These are phyloP conservation scores for Colletotrichum cordylinicola DNA, from an alignment of 2,329 filamentous ascomycete species.

Conservation along the genomic window DNA sequence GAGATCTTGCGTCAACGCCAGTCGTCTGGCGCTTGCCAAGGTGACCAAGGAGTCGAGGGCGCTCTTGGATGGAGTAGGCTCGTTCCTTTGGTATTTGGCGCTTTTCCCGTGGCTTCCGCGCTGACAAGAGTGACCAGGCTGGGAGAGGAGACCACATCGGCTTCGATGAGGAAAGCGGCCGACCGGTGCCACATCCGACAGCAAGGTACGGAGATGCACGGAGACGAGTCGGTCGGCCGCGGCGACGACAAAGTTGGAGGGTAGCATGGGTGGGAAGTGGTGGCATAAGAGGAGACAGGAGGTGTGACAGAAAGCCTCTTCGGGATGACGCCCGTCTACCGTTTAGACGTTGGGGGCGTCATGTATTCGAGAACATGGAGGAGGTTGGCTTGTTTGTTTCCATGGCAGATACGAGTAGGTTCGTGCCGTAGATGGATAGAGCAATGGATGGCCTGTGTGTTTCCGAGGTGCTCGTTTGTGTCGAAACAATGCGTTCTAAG, in stretches of 20 bases:
- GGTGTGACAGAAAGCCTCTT: neutral
- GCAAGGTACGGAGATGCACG: neutral
- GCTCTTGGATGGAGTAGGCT: neutral
- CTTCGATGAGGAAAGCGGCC: neutral
- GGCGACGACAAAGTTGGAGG: neutral
- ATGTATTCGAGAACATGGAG: neutral
- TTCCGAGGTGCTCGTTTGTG: neutral
- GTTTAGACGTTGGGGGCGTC: neutral
- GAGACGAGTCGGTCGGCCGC: neutral
- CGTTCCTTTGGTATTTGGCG: neutral
- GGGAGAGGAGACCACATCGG: neutral
- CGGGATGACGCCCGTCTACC: neutral
- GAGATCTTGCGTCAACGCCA: neutral
- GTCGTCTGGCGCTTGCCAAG: slow-evolving; percentile 2
- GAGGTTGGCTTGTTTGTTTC: neutral
- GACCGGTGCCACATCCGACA: neutral
- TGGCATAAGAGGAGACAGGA: neutral
- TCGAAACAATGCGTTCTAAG: neutral
- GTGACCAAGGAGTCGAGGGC: neutral
- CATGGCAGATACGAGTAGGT: neutral
- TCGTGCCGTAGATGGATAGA: neutral
- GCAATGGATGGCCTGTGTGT: neutral
- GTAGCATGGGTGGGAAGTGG: neutral
- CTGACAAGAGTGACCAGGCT: neutral
- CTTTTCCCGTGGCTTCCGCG: neutral